Conservation (phyloP, 2,329 filamentous ascomycete genomes). For the Camptophora hylomeconis region DNA sequence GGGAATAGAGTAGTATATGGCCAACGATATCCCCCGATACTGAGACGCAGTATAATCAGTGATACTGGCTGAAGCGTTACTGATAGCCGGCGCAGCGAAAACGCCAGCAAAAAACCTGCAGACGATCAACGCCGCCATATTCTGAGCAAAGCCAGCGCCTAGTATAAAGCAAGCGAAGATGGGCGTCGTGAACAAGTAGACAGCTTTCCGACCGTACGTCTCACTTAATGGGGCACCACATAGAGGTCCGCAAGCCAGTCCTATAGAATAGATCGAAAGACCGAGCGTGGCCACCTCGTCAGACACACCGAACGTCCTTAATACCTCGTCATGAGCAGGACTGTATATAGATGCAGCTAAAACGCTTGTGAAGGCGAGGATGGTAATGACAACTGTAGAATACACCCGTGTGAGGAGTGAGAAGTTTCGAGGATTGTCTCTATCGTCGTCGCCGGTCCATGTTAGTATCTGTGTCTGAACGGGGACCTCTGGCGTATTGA, state of each 20-base stretch:
- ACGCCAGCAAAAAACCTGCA: constrained; percentile 19
- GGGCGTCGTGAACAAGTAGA: constrained; percentile 24
- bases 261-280: constrained; percentile 24
- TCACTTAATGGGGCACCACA: constrained; percentile 25
- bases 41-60: constrained; percentile 15
- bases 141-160: constrained; percentile 13
- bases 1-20: constrained; percentile 16
- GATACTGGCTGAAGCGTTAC: constrained; percentile 18
- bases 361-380: constrained; percentile 12
- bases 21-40: constrained; percentile 11
- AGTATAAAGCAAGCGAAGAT: constrained; percentile 24
- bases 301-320: constrained; percentile 21
- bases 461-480: too few relatives aligned
- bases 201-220: constrained; percentile 22
- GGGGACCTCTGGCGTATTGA: too few relatives aligned
- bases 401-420: constrained; percentile 8
- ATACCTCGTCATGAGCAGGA: constrained; percentile 41
- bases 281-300: constrained; percentile 21
- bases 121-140: constrained; percentile 11
- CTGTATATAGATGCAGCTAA: constrained; percentile 21
- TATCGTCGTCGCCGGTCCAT: constrained; percentile 13
- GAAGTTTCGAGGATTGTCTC: constrained; percentile 16
- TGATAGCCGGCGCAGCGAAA: constrained; percentile 17
- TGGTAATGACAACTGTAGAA: constrained; percentile 12
- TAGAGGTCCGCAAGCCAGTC: constrained; percentile 25